Evolutionary conservation across 768 basidiomycete genomes (phyloP).

Genomic region (Suillus weaverae): DNA sequence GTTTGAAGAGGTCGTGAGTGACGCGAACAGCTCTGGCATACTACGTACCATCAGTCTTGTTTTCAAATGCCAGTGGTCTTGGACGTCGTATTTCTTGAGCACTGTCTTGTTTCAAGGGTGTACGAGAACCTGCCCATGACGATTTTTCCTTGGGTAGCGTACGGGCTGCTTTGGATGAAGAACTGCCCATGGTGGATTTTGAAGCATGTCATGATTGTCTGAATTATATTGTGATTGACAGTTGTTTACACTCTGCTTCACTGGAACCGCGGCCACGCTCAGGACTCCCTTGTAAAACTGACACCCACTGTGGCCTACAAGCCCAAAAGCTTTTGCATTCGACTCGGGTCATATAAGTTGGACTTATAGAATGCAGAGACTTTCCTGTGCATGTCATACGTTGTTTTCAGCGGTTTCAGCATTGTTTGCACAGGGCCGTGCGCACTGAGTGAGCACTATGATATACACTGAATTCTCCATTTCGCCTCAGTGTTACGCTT

Average conservation of each 20-base stretch:
- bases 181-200: constrained; percentile 50
- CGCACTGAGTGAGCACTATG: not conserved
- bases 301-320: not conserved
- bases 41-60: constrained; percentile 55
- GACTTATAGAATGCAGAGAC: not conserved
- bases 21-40: constrained; percentile 18
- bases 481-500: not conserved
- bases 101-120: constrained; percentile 24
- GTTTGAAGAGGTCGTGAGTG: not conserved
- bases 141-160: constrained; percentile 53
- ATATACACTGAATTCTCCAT: not conserved
- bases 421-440: not conserved
- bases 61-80: constrained; percentile 47
- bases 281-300: too few species aligned
- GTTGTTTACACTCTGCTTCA: not conserved
- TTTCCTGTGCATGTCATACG: not conserved
- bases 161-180: constrained; percentile 59
- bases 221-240: not conserved
- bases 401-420: not conserved
- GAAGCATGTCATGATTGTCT: not conserved
- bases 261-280: too few species aligned
- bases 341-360: not conserved
- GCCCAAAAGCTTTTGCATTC: not conserved
- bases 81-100: constrained; percentile 12
- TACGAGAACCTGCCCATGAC: constrained; percentile 49